Conservation (phyloP, 306 rosid species). For the Citrullus colocynthis region DNA sequence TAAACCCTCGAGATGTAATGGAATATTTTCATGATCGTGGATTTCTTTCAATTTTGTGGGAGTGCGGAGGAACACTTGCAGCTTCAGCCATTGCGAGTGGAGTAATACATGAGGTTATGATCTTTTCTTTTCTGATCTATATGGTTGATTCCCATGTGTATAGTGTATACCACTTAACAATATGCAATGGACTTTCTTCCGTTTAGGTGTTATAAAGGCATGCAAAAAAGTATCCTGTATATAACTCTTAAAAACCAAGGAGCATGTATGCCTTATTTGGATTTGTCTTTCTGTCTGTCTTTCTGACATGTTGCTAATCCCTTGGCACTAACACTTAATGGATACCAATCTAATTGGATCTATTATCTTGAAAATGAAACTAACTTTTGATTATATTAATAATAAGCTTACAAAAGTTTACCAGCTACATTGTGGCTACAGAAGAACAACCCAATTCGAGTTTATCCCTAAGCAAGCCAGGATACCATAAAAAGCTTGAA, state of each 20-base stretch:
- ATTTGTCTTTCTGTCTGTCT: background rate
- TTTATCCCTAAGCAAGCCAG: background rate
- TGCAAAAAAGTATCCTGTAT: background rate
- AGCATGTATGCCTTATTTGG: background rate
- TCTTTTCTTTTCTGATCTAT: background rate
- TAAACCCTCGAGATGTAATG: constrained; percentile 77
- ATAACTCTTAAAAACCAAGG: background rate
- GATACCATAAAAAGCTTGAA: background rate
- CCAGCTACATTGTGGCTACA: background rate
- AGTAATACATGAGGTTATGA: constrained; percentile 66
- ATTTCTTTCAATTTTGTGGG: constrained; percentile 86
- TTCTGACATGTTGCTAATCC: background rate
- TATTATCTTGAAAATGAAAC: background rate
- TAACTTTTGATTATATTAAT: background rate
- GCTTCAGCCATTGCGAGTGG: constrained; percentile 92
- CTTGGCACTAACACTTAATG: background rate
- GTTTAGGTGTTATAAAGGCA: background rate
- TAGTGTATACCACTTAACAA: background rate
- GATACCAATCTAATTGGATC: background rate
- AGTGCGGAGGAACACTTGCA: constrained; percentile 89
- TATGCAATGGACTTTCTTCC: background rate
- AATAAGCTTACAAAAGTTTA: background rate
- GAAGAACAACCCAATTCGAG: background rate
- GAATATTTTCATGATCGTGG: constrained; percentile 88
- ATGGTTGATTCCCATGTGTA: background rate